A percentile compares a stretch with the other conserved stretches of the same genome.
Evolutionary conservation across 1,284 basidiomycete genomes (phyloP).

Genomic region (Boletus sp.): DNA sequence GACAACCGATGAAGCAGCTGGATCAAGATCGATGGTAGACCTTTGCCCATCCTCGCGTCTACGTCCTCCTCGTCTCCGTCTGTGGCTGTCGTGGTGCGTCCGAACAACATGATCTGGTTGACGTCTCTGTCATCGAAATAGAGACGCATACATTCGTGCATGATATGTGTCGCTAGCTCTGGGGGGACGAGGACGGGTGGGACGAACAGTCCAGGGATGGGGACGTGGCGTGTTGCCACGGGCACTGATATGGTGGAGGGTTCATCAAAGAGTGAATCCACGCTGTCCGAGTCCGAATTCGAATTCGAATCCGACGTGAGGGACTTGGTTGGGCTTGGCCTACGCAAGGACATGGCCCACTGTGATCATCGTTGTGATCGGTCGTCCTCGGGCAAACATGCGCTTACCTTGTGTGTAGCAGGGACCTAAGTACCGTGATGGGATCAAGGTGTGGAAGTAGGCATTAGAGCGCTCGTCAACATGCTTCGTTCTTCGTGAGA

Average conservation of each 20-base stretch:
- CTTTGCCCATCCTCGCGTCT: conserved; percentile 28
- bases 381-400: not conserved
- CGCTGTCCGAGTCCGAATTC: conserved; percentile 27
- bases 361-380: not conserved
- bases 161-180: conserved; percentile 48
- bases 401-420: conserved; percentile 9
- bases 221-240: conserved; percentile 34
- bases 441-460: not conserved
- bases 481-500: conserved; percentile 21
- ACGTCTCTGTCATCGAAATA: conserved; percentile 52
- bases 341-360: conserved; percentile 14
- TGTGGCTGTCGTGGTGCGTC: conserved; percentile 36
- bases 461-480: not conserved
- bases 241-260: conserved; percentile 14
- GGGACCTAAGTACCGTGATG: not conserved
- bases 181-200: conserved; percentile 48
- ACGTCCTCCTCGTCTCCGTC: conserved; percentile 15
- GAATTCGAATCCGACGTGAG: conserved; percentile 4
- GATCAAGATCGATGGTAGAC: conserved; percentile 53
- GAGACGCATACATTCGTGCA: conserved; percentile 49
- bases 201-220: conserved; percentile 60
- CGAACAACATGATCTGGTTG: conserved; percentile 80
- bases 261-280: conserved; percentile 43
- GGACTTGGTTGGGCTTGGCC: not conserved
- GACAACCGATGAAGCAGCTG: conserved; percentile 52